These are phyloP conservation scores for Neurospora sp. DNA, from an alignment of 495 filamentous ascomycete genomes.

Conservation along the genomic window DNA sequence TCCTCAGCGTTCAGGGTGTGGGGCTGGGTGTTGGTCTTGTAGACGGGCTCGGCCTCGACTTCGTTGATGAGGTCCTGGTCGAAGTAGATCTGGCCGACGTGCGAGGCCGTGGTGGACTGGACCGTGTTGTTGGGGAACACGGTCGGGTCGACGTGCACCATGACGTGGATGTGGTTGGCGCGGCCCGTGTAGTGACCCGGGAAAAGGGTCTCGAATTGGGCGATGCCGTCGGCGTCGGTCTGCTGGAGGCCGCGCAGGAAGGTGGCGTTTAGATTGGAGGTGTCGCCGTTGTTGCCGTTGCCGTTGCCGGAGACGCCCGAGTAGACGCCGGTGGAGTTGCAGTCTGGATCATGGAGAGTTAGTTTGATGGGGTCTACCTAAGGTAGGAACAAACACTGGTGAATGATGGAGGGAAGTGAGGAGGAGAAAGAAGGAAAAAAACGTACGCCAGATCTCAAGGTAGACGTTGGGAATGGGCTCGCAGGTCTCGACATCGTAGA, in stretches of 20 bases:
- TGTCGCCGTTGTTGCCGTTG: neutral
- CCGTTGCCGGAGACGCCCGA: neutral
- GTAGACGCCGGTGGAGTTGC: slow-evolving; percentile 12
- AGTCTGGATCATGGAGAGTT: slow-evolving; percentile 9
- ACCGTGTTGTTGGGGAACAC: slow-evolving; percentile 38
- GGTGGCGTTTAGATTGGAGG: slow-evolving; percentile 22
- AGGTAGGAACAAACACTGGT: slow-evolving; percentile 1
- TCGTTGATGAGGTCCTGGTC: slow-evolving; percentile 45
- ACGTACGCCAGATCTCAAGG: slow-evolving; percentile 47
- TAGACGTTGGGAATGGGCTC: slow-evolving; percentile 45
- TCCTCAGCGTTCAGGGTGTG: slow-evolving; percentile 42
- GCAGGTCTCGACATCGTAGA: slow-evolving; percentile 50
- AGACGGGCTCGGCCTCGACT: slow-evolving; percentile 46
- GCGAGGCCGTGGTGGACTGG: slow-evolving; percentile 32
- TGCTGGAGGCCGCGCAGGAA: slow-evolving; percentile 42
- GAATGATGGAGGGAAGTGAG: neutral
- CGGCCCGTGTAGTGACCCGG: slow-evolving; percentile 47
- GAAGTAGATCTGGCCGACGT: slow-evolving; percentile 57
- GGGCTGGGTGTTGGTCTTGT: slow-evolving; percentile 44
- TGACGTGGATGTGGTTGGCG: slow-evolving; percentile 33
- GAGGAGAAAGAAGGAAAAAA: slow-evolving; percentile 32
- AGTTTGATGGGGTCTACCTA: neutral
- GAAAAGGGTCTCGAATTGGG: slow-evolving; percentile 42
- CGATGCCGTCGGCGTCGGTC: slow-evolving; percentile 37
- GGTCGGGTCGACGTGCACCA: slow-evolving; percentile 37